These are phyloP conservation scores for Suhomyces faveliae DNA, from an alignment of 805 yeast genomes.

Conservation along the genomic window DNA sequence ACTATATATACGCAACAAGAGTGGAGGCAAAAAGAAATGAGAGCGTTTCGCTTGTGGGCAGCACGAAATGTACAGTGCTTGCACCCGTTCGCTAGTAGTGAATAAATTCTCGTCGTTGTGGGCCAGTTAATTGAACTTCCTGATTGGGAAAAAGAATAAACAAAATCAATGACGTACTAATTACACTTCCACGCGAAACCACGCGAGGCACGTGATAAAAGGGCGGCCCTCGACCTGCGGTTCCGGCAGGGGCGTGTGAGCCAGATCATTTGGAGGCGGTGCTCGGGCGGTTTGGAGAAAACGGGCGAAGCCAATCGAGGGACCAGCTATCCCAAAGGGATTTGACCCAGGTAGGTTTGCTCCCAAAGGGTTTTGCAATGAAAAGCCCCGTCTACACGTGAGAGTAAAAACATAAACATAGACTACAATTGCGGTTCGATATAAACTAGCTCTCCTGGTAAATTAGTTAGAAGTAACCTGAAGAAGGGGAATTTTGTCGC, in stretches of 20 bases:
- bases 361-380: background rate
- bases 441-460: no score
- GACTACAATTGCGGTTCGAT: no score
- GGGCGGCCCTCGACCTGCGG: background rate
- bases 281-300: background rate
- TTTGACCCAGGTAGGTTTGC: background rate
- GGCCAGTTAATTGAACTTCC: slow-evolving; percentile 1
- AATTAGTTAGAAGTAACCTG: no score
- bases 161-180: background rate
- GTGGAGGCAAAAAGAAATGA: background rate
- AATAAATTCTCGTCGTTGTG: background rate
- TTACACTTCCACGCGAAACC: background rate
- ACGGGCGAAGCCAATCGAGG: background rate
- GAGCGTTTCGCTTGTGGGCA: background rate
- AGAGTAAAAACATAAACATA: background rate
- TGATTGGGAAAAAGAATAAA: slow-evolving; percentile 1
- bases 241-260: background rate
- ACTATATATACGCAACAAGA: background rate
- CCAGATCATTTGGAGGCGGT: background rate
- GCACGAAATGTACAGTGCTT: background rate
- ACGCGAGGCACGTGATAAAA: background rate
- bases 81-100: background rate
- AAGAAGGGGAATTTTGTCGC: background rate
- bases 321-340: no score
- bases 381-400: background rate